phyloP scores from a whole-genome alignment of 805 yeast species.

The Phaffomyces opuntiae region DNA sequence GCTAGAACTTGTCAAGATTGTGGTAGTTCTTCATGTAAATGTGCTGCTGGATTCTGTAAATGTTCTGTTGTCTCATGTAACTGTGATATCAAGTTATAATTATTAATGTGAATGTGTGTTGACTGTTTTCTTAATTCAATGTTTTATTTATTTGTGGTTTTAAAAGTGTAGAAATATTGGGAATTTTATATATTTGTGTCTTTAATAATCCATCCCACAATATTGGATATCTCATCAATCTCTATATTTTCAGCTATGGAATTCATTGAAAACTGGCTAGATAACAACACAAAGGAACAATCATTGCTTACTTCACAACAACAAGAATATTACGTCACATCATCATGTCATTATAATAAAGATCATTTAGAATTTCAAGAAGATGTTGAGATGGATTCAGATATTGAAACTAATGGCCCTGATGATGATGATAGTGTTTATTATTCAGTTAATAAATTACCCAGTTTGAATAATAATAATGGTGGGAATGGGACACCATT shows the following conservation, averaged over 20 bases:
- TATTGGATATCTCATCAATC: background rate
- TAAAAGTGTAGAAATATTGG: background rate
- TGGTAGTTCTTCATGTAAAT: constrained; percentile 21
- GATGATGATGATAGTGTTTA: background rate
- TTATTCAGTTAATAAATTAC: background rate
- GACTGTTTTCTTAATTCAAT: background rate
- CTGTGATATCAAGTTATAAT: constrained; percentile 19
- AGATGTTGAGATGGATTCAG: background rate
- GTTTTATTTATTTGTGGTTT: background rate
- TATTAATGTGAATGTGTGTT: background rate
- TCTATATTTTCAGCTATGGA: background rate
- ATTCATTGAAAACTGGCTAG: constrained; percentile 10
- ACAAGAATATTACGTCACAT: background rate
- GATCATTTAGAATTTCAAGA: background rate
- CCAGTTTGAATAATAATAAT: no score
- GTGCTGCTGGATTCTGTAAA: constrained; percentile 21
- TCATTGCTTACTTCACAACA: constrained; percentile 2
- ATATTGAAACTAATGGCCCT: background rate
- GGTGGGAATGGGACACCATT: background rate
- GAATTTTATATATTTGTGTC: background rate
- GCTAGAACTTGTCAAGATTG: constrained; percentile 19
- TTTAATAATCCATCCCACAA: background rate
- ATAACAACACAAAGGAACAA: constrained; percentile 2
- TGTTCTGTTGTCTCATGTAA: constrained; percentile 19
- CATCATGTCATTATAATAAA: background rate